Conservation (phyloP, 495 filamentous ascomycete genomes). For the Barbatosphaeria neglecta region DNA sequence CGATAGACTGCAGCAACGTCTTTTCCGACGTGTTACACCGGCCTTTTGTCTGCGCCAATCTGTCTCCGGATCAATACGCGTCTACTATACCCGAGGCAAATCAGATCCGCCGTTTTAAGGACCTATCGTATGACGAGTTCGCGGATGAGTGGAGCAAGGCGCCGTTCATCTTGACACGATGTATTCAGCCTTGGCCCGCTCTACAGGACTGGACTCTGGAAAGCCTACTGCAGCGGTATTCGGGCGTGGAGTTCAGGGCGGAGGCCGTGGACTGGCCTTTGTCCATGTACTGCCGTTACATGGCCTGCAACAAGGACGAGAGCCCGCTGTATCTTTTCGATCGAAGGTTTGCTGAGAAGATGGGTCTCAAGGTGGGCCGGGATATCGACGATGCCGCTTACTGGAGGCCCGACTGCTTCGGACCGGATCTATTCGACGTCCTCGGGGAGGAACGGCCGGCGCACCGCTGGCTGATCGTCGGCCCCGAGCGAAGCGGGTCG, state of each 20-base stretch:
- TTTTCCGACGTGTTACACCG: conserved; percentile 87
- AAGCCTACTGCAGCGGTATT: conserved; percentile 49
- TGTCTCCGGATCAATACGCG: conserved; percentile 51
- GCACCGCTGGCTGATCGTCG: conserved; percentile 86
- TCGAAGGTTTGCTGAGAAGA: conserved; percentile 75
- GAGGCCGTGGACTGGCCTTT: conserved; percentile 93
- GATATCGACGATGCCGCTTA: conserved; percentile 50
- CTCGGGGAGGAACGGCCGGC: conserved; percentile 74
- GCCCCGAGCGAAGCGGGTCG: conserved; percentile 79
- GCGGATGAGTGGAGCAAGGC: conserved; percentile 59
- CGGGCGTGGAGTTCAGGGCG: conserved; percentile 62
- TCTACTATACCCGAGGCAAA: conserved; percentile 62
- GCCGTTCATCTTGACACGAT: conserved; percentile 81
- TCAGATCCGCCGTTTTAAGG: conserved; percentile 54
- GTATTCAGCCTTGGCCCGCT: conserved; percentile 75
- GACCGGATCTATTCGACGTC: conserved; percentile 75
- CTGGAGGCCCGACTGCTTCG: conserved; percentile 79
- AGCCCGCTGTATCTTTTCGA: conserved; percentile 93
- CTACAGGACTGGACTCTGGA: conserved; percentile 64
- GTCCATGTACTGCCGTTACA: conserved; percentile 68
- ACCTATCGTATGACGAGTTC: conserved; percentile 66
- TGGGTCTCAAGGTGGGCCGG: conserved; percentile 52
- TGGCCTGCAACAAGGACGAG: conserved; percentile 73
- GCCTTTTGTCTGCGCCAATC: conserved; percentile 81
- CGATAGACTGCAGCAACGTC: conserved; percentile 62